Conservation (phyloP, 352 stramenopile species). For the Phytopythium boreale region DNA sequence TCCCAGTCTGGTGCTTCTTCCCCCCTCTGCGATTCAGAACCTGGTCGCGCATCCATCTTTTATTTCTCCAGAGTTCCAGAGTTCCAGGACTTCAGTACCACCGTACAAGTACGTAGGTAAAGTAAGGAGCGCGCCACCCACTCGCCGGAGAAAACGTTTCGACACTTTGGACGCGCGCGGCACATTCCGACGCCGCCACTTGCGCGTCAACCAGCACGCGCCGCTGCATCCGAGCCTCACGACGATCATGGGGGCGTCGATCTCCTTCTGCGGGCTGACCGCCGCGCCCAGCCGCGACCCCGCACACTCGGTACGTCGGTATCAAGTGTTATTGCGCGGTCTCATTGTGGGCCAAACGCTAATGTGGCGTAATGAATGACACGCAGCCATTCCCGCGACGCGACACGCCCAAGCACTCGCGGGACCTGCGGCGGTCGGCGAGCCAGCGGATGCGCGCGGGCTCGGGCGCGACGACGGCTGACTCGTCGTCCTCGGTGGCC, state of each 20-base stretch:
- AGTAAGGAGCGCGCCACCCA: not conserved
- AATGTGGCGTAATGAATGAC: too few relatives aligned
- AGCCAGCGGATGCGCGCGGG: slow-evolving; percentile 21
- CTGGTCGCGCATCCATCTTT: too few relatives aligned
- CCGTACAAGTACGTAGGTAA: too few relatives aligned
- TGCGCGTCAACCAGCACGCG: not conserved
- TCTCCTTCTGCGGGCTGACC: slow-evolving; percentile 41
- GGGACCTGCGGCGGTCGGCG: slow-evolving; percentile 17
- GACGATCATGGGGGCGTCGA: slow-evolving; percentile 24
- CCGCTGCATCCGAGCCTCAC: not conserved
- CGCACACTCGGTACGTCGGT: slow-evolving; percentile 19
- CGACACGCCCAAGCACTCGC: slow-evolving; percentile 25
- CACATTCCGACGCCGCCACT: not conserved
- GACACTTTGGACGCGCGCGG: not conserved
- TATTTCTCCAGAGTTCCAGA: too few relatives aligned
- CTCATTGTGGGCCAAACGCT: too few relatives aligned
- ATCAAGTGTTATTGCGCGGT: not conserved
- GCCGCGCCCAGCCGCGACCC: slow-evolving; percentile 11
- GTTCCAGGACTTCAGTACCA: too few relatives aligned
- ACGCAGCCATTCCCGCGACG: slow-evolving; percentile 5
- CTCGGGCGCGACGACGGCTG: slow-evolving; percentile 35
- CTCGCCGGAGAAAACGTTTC: not conserved
- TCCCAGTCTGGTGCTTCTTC: too few relatives aligned
- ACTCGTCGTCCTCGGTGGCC: slow-evolving; percentile 37
- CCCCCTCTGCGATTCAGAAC: too few relatives aligned